These are phyloP conservation scores for Clavispora fructus DNA, from an alignment of 805 yeast genomes.

Conservation along the genomic window DNA sequence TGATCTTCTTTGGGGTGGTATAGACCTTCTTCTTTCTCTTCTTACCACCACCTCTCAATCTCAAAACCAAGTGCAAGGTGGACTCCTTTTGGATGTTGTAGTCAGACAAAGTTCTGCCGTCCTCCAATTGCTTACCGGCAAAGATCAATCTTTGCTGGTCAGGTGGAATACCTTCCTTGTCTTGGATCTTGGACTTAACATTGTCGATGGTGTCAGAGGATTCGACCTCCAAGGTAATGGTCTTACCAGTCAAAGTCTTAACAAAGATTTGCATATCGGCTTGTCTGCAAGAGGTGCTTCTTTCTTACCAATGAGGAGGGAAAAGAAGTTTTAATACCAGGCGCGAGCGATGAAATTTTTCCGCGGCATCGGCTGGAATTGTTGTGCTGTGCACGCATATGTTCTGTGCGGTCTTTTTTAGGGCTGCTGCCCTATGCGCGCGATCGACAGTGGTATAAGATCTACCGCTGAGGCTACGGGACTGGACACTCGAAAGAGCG, in stretches of 20 bases:
- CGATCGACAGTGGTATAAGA: too few species aligned
- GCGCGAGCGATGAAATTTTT: constrained; percentile 2
- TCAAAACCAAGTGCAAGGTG: constrained; percentile 89
- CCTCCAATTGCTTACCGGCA: constrained; percentile 99
- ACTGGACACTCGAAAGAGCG: too few species aligned
- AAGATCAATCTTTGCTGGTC: constrained; percentile 99
- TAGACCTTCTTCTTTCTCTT: constrained; percentile 99
- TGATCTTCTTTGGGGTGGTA: constrained; percentile 99
- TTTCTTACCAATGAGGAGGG: constrained; percentile 37
- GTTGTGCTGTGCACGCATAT: constrained; percentile 4
- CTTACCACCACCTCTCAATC: constrained; percentile 90
- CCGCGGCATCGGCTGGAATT: constrained; percentile 3
- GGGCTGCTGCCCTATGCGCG: constrained; percentile 12
- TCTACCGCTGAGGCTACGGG: too few species aligned
- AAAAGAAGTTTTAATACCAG: constrained; percentile 5
- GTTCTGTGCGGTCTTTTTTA: not conserved
- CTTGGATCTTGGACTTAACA: constrained; percentile 97
- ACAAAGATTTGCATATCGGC: constrained; percentile 89
- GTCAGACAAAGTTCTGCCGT: constrained; percentile 97
- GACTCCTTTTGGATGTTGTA: constrained; percentile 99
- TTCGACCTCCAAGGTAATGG: constrained; percentile 98
- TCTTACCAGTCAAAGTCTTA: constrained; percentile 98
- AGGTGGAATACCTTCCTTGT: constrained; percentile 99
- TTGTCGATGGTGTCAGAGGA: constrained; percentile 98
- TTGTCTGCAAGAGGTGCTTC: constrained; percentile 41